Conservation (phyloP, 805 yeast species). For the Isabelozyma gotoi region DNA sequence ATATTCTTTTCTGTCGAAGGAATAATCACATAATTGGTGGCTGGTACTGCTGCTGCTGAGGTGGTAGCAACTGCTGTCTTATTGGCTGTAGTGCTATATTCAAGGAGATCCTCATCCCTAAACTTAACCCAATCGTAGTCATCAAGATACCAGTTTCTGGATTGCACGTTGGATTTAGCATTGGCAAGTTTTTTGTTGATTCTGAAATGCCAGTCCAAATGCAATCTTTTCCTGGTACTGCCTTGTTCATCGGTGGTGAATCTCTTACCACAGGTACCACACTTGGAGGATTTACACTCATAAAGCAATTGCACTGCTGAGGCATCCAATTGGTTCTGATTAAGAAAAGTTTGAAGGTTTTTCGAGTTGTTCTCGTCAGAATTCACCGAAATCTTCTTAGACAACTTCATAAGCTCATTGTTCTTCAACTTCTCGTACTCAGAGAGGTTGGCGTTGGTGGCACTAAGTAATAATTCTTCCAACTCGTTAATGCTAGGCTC, state of each 20-base stretch:
- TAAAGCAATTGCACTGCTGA: constrained; percentile 44
- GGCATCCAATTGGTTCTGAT: constrained; percentile 29
- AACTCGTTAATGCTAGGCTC: constrained; percentile 1
- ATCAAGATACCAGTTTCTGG: constrained; percentile 79
- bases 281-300: constrained; percentile 70
- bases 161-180: constrained; percentile 49
- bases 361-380: constrained; percentile 3
- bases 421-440: constrained; percentile 36
- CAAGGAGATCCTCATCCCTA: constrained; percentile 58
- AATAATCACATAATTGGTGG: constrained; percentile 52
- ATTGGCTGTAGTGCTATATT: constrained; percentile 22
- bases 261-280: constrained; percentile 88
- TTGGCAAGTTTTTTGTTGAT: constrained; percentile 67
- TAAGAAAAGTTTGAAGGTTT: constrained; percentile 37
- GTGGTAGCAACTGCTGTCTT: neutral
- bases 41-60: constrained; percentile 3
- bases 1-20: constrained; percentile 64
- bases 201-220: constrained; percentile 95
- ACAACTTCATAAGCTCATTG: constrained; percentile 28
- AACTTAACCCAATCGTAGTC: constrained; percentile 72
- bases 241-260: constrained; percentile 65
- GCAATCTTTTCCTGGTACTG: constrained; percentile 52
- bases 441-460: constrained; percentile 4
- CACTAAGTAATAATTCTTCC: constrained; percentile 2
- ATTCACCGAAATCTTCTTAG: constrained; percentile 11